A percentile compares a stretch with the other conserved stretches of the same genome.
phyloP scores from a whole-genome alignment of 2,329 filamentous ascomycete genomes.

The Aspergillus intermedius region DNA sequence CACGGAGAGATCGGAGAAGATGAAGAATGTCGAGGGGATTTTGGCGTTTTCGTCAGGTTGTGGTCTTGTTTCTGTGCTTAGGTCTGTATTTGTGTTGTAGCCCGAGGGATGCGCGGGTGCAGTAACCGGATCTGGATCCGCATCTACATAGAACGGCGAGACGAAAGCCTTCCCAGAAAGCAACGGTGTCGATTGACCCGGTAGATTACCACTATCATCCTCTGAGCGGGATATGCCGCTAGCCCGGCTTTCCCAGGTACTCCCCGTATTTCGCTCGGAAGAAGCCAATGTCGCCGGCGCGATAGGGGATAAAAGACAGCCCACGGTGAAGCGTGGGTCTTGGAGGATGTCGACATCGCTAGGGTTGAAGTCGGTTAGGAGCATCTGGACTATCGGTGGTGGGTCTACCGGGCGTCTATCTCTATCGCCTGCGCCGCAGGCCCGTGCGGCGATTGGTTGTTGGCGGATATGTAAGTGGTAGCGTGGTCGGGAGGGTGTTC shows the following conservation, averaged over 20 bases:
- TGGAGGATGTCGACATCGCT: constrained; percentile 33
- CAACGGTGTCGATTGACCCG: constrained; percentile 21
- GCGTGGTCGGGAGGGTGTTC: constrained; percentile 15
- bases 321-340: constrained; percentile 37
- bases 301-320: constrained; percentile 38
- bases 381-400: constrained; percentile 42
- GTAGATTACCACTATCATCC: constrained; percentile 7
- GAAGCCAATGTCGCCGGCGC: constrained; percentile 10
- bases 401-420: constrained; percentile 43
- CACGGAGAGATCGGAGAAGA: constrained; percentile 43
- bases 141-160: constrained; percentile 37
- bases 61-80: constrained; percentile 1
- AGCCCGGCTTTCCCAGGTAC: neutral
- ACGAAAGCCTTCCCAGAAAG: constrained; percentile 36
- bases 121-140: constrained; percentile 38
- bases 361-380: constrained; percentile 40
- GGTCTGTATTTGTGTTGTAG: neutral
- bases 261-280: neutral
- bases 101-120: constrained; percentile 32
- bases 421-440: constrained; percentile 42
- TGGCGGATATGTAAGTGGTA: constrained; percentile 41
- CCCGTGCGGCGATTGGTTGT: constrained; percentile 41
- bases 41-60: constrained; percentile 9
- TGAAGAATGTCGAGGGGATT: constrained; percentile 39
- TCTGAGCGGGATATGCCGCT: constrained; percentile 7